Evolutionary conservation across 495 filamentous ascomycete genomes (phyloP), one percentile per base, ranked within the genome.

Genomic region (Penicillium daleae): DNA sequence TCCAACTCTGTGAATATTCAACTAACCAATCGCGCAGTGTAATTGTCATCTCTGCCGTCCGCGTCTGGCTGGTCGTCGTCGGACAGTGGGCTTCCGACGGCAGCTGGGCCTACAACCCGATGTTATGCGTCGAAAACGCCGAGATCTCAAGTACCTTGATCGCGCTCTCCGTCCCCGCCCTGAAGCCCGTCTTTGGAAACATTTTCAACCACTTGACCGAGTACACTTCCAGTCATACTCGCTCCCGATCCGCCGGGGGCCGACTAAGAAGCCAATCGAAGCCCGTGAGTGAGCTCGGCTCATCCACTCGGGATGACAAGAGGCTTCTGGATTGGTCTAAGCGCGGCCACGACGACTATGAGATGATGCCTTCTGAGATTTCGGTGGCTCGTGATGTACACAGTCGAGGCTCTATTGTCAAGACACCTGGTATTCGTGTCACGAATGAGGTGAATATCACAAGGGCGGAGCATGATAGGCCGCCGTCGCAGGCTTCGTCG

Each of bases 41-140:
- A 19, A 76, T 79, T 55, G 62, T 68, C 32, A 80, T 82, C 33
- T 80, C 79, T 29, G 65, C 73, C 33, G 42, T 75, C 58, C 79
- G 79, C 54, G 65, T 82, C 49, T 74, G 73, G 61, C 73, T 82
- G 24, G 78, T 81, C 6, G 71, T 74, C n/a, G 19, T 48, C 15
- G 77, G 79, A 22, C 74, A 79, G 61, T 80, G 75, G 73, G 61
- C 65, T 0, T 15, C 66, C 19, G 80, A 82, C 64, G 70, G 69
- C 44, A 76, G 76, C 39, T 82, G 80, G 80, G 66, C 70, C 22
- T 81, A 82, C 68, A 74, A 74, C 40, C 77, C 79, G 13, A 75
- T 79, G 75, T 62, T 82, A 6, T 78, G 68, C 13, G 67, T 82
- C 50, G 79, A 82, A 56, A 76, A 72, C 35, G 71, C 78, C 22